phyloP scores from a whole-genome alignment of 306 rosid species.

The Rubus parviflorus region DNA sequence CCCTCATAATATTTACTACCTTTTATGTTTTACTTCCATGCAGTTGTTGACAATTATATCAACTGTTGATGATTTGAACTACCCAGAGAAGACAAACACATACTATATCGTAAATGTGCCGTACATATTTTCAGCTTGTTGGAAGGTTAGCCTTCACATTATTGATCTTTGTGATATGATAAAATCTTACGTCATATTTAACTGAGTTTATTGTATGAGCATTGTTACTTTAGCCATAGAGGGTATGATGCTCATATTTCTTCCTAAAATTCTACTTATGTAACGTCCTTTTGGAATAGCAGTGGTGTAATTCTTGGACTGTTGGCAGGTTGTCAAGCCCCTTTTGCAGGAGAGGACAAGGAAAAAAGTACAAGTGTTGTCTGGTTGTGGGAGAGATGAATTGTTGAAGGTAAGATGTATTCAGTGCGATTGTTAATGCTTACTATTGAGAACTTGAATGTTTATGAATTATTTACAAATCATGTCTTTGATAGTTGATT shows the following conservation, averaged over 20 bases:
- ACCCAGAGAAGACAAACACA: constrained; percentile 90
- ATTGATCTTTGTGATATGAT: constrained; percentile 17
- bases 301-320: constrained; percentile 15
- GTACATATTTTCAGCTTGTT: constrained; percentile 86
- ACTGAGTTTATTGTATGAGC: constrained; percentile 13
- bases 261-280: background rate
- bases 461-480: background rate
- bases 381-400: constrained; percentile 87
- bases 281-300: background rate
- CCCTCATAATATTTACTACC: constrained; percentile 1
- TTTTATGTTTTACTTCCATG: constrained; percentile 33
- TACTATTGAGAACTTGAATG: background rate
- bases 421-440: background rate
- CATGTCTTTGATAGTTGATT: background rate
- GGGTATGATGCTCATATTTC: constrained; percentile 9
- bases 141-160: constrained; percentile 66
- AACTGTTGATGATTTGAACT: constrained; percentile 91
- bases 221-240: background rate
- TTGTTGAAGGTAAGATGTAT: constrained; percentile 60
- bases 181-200: constrained; percentile 12
- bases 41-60: constrained; percentile 81
- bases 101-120: constrained; percentile 90
- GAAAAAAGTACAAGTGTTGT: constrained; percentile 78
- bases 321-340: constrained; percentile 86
- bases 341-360: constrained; percentile 96